Conservation (phyloP, 2,329 filamentous ascomycete species). For the Pseudocercospora pini-densiflorae region DNA sequence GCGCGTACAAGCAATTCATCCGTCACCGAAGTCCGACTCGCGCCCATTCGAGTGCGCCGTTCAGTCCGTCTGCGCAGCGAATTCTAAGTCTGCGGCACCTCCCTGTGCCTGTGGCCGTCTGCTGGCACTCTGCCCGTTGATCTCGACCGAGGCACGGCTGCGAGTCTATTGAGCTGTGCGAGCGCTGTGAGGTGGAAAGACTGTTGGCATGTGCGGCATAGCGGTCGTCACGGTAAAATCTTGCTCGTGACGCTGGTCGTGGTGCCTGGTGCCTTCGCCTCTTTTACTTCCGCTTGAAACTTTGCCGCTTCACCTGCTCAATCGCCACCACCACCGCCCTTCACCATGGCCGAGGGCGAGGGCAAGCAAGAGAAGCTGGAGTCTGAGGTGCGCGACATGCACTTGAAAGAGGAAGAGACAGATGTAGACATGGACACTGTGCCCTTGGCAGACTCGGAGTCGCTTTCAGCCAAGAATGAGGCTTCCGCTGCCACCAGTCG, state of each 20-base stretch:
- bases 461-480: slow-evolving; percentile 28
- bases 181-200: background rate
- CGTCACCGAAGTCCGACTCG: background rate
- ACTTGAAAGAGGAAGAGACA: slow-evolving; percentile 47
- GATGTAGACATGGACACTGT: slow-evolving; percentile 37
- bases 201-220: slow-evolving; percentile 26
- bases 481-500: slow-evolving; percentile 30
- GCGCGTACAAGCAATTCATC: background rate
- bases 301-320: slow-evolving; percentile 31
- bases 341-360: slow-evolving; percentile 46
- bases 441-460: slow-evolving; percentile 19
- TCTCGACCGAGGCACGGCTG: background rate
- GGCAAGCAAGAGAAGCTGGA: slow-evolving; percentile 45
- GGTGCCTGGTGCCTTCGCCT: slow-evolving; percentile 9
- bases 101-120: slow-evolving; percentile 7
- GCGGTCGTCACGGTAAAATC: slow-evolving; percentile 6
- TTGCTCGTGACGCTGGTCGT: slow-evolving; percentile 21
- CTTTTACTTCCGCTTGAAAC: slow-evolving; percentile 14
- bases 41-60: background rate
- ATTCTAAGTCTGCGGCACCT: slow-evolving; percentile 9
- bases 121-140: slow-evolving; percentile 13
- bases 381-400: slow-evolving; percentile 52
- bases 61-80: background rate
- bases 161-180: background rate
- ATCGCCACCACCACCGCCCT: slow-evolving; percentile 26